These are phyloP conservation scores for Colletotrichum sp. DNA, from an alignment of 2,329 filamentous ascomycete species.

Conservation along the genomic window DNA sequence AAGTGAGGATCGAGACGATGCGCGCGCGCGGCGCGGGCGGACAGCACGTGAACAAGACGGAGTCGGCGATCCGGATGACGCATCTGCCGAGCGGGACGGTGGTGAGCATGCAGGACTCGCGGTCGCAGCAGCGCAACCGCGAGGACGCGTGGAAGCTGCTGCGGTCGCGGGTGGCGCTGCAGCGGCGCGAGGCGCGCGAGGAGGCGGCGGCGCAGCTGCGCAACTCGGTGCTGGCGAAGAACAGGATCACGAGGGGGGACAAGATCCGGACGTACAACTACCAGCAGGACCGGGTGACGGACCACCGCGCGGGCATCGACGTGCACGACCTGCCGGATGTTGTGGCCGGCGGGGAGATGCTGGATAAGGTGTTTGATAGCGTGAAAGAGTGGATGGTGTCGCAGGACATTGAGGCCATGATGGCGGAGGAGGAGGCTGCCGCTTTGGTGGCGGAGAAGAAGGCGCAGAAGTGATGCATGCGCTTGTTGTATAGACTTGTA, in stretches of 20 bases:
- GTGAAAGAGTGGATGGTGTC: slow-evolving; percentile 78
- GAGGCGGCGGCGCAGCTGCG: slow-evolving; percentile 77
- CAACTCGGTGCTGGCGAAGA: slow-evolving; percentile 78
- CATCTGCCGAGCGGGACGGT: slow-evolving; percentile 86
- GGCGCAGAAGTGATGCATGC: neutral
- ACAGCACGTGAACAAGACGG: slow-evolving; percentile 98
- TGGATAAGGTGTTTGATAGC: slow-evolving; percentile 80
- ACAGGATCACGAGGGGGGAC: slow-evolving; percentile 87
- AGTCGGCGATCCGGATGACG: slow-evolving; percentile 91
- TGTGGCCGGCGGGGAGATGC: slow-evolving; percentile 72
- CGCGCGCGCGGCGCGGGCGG: slow-evolving; percentile 89
- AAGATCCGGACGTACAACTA: slow-evolving; percentile 95
- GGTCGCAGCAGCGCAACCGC: slow-evolving; percentile 89
- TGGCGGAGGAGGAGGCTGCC: slow-evolving; percentile 63
- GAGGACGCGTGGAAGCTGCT: slow-evolving; percentile 87
- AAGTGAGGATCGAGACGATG: slow-evolving; percentile 89
- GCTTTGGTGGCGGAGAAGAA: slow-evolving; percentile 19
- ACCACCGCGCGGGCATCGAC: slow-evolving; percentile 83
- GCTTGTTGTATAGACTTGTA: neutral
- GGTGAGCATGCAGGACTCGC: slow-evolving; percentile 90
- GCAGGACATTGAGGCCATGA: slow-evolving; percentile 74
- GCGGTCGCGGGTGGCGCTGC: slow-evolving; percentile 81
- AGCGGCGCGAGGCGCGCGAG: slow-evolving; percentile 81
- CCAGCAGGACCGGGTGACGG: slow-evolving; percentile 78
- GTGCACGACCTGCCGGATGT: slow-evolving; percentile 82